Conservation (phyloP, 768 basidiomycete genomes). For the Russula olivacea region DNA sequence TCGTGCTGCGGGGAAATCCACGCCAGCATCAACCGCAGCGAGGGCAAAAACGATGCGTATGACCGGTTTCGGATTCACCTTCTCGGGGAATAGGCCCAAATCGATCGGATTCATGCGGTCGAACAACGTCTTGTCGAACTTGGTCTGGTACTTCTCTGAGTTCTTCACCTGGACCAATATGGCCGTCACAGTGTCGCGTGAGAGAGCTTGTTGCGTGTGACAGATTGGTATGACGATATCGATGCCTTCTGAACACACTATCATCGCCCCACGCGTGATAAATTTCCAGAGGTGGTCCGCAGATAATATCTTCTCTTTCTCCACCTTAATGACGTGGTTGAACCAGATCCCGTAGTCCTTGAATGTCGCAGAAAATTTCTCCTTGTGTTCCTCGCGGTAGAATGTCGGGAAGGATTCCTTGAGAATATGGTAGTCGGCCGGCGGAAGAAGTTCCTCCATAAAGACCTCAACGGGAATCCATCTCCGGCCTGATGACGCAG, state of each 20-base stretch:
- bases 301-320: not conserved
- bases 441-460: not conserved
- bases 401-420: not conserved
- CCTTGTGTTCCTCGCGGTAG: not conserved
- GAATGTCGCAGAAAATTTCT: not conserved
- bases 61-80: not conserved
- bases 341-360: not conserved
- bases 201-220: not conserved
- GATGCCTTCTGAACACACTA: too few species aligned
- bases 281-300: too few species aligned
- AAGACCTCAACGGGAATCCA: not conserved
- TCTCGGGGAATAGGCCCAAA: not conserved
- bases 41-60: not conserved
- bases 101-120: not conserved
- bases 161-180: not conserved
- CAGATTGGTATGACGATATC: not conserved
- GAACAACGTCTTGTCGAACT: not conserved
- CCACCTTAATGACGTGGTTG: not conserved
- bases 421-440: not conserved
- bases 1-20: not conserved
- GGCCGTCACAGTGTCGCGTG: not conserved
- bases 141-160: accelerated
- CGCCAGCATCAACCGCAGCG: too few species aligned
- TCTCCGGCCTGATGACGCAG: not conserved
- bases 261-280: too few species aligned